Conservation (phyloP, 129 eudicot species). For the Ambrosia artemisiifolia region DNA sequence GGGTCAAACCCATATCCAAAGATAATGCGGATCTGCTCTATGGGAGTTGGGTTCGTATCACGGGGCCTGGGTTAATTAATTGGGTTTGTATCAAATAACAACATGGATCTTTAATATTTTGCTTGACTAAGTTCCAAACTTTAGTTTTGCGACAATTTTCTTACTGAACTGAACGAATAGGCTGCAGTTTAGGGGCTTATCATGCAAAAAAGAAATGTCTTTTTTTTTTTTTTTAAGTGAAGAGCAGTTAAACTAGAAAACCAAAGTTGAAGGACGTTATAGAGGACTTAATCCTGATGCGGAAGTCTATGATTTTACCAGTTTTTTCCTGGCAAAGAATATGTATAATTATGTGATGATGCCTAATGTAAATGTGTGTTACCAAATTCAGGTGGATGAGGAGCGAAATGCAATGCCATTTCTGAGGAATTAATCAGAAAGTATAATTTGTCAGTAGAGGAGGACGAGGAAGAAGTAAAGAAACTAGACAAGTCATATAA, state of each 20-base stretch:
- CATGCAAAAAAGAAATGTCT: not conserved
- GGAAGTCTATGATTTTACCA: not conserved
- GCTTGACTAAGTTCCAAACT: not conserved
- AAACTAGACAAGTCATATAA: conserved; percentile 75
- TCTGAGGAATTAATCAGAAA: conserved; percentile 61
- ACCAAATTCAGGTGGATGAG: conserved; percentile 75
- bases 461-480: conserved; percentile 79
- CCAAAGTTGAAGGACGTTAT: not conserved
- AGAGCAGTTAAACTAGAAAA: not conserved
- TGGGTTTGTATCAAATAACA: no score
- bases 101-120: not conserved
- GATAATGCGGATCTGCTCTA: no score
- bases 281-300: not conserved
- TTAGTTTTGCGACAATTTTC: not conserved
- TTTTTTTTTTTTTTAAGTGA: not conserved
- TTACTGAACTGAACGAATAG: not conserved
- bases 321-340: not conserved
- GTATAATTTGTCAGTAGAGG: conserved; percentile 67
- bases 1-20: no score
- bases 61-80: no score
- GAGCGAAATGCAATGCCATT: conserved; percentile 61
- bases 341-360: conserved; percentile 2
- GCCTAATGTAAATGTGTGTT: conserved; percentile 12
- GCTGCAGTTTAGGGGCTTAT: not conserved
- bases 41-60: no score